Base-by-base conservation (phyloP, 257 asterid species). In the Fraxinus cuspidata region DNA sequence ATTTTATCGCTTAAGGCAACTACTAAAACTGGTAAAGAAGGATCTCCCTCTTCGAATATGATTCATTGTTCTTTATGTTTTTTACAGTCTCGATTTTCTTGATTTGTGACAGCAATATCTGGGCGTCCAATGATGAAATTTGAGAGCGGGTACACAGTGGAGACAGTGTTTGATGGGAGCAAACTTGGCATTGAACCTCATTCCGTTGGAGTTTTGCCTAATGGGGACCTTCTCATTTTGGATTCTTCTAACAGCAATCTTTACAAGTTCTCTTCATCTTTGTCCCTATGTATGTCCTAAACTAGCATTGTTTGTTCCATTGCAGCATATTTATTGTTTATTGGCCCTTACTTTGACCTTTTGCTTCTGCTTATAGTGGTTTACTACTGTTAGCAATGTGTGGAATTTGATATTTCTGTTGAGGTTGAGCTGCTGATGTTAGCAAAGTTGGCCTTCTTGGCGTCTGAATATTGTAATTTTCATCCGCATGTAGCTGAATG, bases 101-200 rank as follows among this genome's bases (percentile, higher is more conserved):
- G 34, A 53, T 80, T 76, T 53, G 63, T 38, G 81, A 53, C 90
- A 94, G 98, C 91, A 40, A 86, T 87, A 56, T 75, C 97, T 51
- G 92, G 92, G 85, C 92, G 97, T 38, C 94, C 97, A 42, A 82
- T 91, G 96, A 87, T 94, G 98, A 94, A 92, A 79, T 94, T 89
- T 77, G 98, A 94, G 87, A 92, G 93, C 78, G 98, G 98, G 25
- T 94, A 92, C 78, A 87, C 81, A 74, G 97, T 94, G 82, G 97
- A 94, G 83, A 94, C 98, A 34, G 97, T 94, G 77, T 94, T 94
- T 76, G 98, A 94, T 74, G 98, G 98, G 53, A 94, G 98, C 86
- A 94, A 92, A 85, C 97, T 94, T 80, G 98, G 98, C 71, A 85
- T 94, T 85, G 98, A 94, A 83, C 98, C 98, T 56, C 73, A 91